Conservation (phyloP, 768 basidiomycete genomes). For the Suillus luteus region DNA sequence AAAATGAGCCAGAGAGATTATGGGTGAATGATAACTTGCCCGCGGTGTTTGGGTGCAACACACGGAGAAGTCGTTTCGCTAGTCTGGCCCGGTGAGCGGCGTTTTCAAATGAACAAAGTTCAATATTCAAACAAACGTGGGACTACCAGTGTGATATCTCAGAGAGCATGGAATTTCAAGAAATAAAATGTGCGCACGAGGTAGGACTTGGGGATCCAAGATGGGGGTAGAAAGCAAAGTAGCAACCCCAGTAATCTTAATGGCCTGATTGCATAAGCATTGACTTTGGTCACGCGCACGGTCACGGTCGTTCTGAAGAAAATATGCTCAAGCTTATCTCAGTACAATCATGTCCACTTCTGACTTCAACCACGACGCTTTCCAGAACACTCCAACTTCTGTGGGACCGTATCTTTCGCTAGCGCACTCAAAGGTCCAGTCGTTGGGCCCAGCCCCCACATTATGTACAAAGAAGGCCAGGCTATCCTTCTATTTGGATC, state of each 20-base stretch:
- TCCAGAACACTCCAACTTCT: not conserved
- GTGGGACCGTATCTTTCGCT: not conserved
- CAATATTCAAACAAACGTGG: constrained; percentile 2
- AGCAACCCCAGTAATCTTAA: not conserved
- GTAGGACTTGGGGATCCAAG: not conserved
- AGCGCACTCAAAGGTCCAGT: not conserved
- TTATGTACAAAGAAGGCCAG: not conserved
- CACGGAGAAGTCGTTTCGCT: not conserved
- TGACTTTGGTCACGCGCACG: not conserved
- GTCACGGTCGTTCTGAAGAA: not conserved
- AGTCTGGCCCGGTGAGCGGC: not conserved
- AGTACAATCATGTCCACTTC: not conserved
- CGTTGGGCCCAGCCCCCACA: not conserved
- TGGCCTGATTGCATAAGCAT: constrained; percentile 2
- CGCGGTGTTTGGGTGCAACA: constrained; percentile 5
- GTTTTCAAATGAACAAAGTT: constrained; percentile 3
- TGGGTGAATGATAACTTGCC: not conserved
- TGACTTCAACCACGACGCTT: not conserved
- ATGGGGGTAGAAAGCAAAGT: not conserved
- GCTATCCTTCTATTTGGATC: not conserved
- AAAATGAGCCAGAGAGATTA: not conserved
- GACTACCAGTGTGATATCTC: not conserved
- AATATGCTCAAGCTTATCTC: not conserved
- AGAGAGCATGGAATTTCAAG: not conserved
- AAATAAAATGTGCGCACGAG: not conserved